Evolutionary conservation across 176 grass and related monocot species (phyloP).

Genomic region (Triticum monococcum): DNA sequence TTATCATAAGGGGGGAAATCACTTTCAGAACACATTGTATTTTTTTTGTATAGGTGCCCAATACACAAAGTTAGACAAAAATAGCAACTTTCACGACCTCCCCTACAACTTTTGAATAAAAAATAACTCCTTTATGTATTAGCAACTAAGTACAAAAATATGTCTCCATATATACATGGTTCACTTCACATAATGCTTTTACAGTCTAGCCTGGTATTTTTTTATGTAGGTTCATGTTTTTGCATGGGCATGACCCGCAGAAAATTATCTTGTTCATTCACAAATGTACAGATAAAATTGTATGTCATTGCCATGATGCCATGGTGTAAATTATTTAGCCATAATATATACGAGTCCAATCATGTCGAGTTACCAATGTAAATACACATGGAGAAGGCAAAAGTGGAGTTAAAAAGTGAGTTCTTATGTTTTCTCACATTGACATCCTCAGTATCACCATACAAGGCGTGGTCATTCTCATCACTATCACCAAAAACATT

Average conservation of each 20-base stretch:
- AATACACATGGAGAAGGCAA: not conserved
- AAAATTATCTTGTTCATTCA: not conserved
- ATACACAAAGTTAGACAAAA: not conserved
- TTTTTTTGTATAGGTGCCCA: not conserved
- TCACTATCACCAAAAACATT: constrained; percentile 87
- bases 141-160: not conserved
- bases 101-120: not conserved
- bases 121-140: not conserved
- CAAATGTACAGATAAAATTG: not conserved
- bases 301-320: not conserved
- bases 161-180: not conserved
- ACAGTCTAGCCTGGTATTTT: not conserved
- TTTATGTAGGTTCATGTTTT: constrained; percentile 6
- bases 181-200: not conserved
- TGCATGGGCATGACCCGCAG: not conserved
- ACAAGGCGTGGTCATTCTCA: constrained; percentile 66
- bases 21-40: not conserved
- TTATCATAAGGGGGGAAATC: not conserved
- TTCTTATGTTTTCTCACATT: constrained; percentile 55
- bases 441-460: constrained; percentile 64
- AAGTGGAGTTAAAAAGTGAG: not conserved
- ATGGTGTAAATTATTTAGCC: not conserved
- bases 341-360: not conserved
- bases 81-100: not conserved
- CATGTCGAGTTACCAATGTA: not conserved